Evolutionary conservation across 257 asterid species (phyloP), one percentile per base, ranked within the genome.

Genomic region (Capsicum chinense): DNA sequence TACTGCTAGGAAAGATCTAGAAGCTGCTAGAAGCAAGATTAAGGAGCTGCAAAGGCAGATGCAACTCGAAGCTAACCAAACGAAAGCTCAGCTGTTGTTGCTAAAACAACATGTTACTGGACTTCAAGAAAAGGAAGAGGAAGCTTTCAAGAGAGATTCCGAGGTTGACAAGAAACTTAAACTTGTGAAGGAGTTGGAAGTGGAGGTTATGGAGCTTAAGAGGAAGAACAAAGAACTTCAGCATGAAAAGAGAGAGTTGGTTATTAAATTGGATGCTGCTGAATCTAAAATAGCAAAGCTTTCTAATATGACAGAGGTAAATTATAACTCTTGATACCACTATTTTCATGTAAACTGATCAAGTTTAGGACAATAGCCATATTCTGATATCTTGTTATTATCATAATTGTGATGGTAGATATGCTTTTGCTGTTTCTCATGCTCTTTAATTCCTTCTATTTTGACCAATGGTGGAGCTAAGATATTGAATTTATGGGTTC

Each of bases 211-310:
- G 92, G 99, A 97, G 89, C 93, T 97, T 15, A 95, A 92, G 92
- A 90, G 98, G 88, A 90, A 90, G 92, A 97, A 95, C 89, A 97
- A 86, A 89, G 99, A 97, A 88, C 98, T 97, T 87, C 99, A 93
- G 87, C 90, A 92, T 81, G 99, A 97, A 86, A 95, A 95, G 88
- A 88, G 99, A 89, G 98, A 97, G 76, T 84, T 97, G 57, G 64
- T 86, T 8, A 89, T 95, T 74, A 97, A 97, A 89, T 89, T 95
- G 0, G 97, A 93, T 85, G 86, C 97, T 70, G 92, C 97, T 14
- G 97, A 97, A 80, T 87, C 94, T 81, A 93, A 86, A 87, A 91
- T 92, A n/a, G 86, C 88, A 54, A 85, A 91, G 70, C 94, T 97
- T 81, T 92, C 99, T 48, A 93, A 93, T 89, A 91, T 92, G 88